Base-by-base conservation (phyloP, 2,329 filamentous ascomycete species). In the Periconia sp. region DNA sequence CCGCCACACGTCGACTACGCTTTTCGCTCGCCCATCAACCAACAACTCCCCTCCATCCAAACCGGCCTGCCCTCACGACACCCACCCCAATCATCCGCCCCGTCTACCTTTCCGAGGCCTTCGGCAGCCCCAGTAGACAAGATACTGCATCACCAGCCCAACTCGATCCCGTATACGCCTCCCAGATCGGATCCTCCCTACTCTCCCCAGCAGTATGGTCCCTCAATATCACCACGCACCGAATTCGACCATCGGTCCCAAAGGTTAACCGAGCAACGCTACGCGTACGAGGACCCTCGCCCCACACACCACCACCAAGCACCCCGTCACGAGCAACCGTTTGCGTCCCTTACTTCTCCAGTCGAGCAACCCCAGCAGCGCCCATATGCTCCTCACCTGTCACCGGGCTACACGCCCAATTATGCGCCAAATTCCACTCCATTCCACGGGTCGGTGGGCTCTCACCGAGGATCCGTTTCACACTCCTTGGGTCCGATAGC, bases 171-270 rank as follows among this genome's bases (percentile, higher is more conserved):
- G 11, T 75, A 74, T 57, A 74, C 74, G 15, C 72, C 74, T 18
- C 72, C 73, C 6, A 64, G 72, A 41, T 73, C 73, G 23, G 73
- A 76, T 45, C 68, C 72, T 18, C 65, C 69, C 8, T 75, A 74
- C 58, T 75, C 73, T 17, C 73, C 73, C n/a, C 69, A 69, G 52
- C 65, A 72, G 41, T 72, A 74, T 63, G 71, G 67, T 10, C 70
- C 69, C 40, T 57, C 70, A 15, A 62, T 71, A 49, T 74, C 73
- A 23, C 73, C 73, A 11, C 69, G 70, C 50, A 71, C 71, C 33
- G 67, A 71, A 42, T 68, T 66, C 49, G 69, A 72, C 50, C 57
- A 53, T 55, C 63, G 68, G 61, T 60, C 65, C 35, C 55, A 63
- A 49, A 60, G 66, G 46, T 42, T 69, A 48, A 55, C 61, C 14